A percentile compares a stretch with the other conserved stretches of the same genome.
phyloP scores from a whole-genome alignment of 306 rosid genomes.

The Medicago ruthenica region DNA sequence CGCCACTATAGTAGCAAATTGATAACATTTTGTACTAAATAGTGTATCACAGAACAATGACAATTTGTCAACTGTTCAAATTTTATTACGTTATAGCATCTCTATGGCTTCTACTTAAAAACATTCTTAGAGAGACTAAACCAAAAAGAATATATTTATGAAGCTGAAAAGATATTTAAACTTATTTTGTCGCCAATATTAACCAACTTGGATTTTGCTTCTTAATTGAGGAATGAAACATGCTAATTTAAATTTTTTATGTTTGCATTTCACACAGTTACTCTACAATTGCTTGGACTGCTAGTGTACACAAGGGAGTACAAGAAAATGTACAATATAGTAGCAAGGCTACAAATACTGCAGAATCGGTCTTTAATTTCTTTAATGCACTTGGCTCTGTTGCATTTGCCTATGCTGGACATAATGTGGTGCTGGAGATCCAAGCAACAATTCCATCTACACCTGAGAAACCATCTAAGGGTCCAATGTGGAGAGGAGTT shows the following conservation, averaged over 20 bases:
- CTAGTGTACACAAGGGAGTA: neutral
- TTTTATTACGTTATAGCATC: no score
- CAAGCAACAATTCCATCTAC: constrained; percentile 97
- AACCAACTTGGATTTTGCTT: neutral
- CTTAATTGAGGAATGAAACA: neutral
- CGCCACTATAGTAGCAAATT: no score
- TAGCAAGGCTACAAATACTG: constrained; percentile 44
- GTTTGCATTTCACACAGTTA: neutral
- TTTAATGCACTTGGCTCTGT: constrained; percentile 72
- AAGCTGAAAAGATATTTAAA: no score
- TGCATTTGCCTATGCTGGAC: constrained; percentile 96
- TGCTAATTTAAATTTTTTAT: neutral
- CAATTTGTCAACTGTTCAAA: no score
- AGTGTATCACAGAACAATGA: no score
- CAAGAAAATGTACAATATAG: constrained; percentile 44
- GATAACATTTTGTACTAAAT: no score
- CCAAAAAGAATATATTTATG: no score
- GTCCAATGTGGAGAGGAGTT: constrained; percentile 96
- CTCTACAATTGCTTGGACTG: neutral
- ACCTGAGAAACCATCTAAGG: constrained; percentile 86
- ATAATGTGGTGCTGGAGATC: constrained; percentile 88
- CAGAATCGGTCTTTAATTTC: constrained; percentile 65
- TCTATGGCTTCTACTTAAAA: no score
- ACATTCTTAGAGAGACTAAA: no score
- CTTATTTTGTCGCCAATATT: no score